These are phyloP conservation scores for Russula sp. DNA, from an alignment of 768 basidiomycete genomes.

Conservation along the genomic window DNA sequence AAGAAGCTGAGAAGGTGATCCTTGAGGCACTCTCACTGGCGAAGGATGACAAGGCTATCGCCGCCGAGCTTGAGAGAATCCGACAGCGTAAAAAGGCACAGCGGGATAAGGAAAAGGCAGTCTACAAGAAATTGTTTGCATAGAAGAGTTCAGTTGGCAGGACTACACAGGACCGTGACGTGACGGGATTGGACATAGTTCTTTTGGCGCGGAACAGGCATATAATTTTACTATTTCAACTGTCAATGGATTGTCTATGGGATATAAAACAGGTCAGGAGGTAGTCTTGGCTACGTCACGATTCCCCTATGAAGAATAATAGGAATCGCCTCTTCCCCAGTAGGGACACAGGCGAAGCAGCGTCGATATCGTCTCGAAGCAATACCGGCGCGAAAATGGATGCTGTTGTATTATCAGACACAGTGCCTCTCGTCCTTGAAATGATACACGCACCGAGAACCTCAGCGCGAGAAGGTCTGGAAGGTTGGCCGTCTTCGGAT, in stretches of 20 bases:
- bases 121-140: slow-evolving; percentile 81
- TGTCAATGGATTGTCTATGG: background rate
- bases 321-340: slow-evolving; percentile 47
- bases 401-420: slow-evolving; percentile 43
- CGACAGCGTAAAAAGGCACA: slow-evolving; percentile 68
- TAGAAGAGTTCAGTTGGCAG: slow-evolving; percentile 8
- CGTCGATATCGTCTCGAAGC: slow-evolving; percentile 50
- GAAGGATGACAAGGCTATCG: slow-evolving; percentile 73
- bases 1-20: slow-evolving; percentile 75
- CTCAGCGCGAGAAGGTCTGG: slow-evolving; percentile 14
- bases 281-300: background rate
- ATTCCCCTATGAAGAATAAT: slow-evolving; percentile 41
- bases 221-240: background rate
- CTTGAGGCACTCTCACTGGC: slow-evolving; percentile 62
- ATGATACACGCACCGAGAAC: slow-evolving; percentile 16
- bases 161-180: background rate
- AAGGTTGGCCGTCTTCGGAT: background rate
- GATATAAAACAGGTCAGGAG: slow-evolving; percentile 1
- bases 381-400: slow-evolving; percentile 60
- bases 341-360: slow-evolving; percentile 39
- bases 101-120: slow-evolving; percentile 78
- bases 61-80: slow-evolving; percentile 66
- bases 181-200: slow-evolving; percentile 4
- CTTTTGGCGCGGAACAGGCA: background rate
- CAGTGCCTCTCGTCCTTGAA: background rate